Base-by-base conservation (phyloP, 1,284 basidiomycete genomes). In the Vanrija sp. region DNA sequence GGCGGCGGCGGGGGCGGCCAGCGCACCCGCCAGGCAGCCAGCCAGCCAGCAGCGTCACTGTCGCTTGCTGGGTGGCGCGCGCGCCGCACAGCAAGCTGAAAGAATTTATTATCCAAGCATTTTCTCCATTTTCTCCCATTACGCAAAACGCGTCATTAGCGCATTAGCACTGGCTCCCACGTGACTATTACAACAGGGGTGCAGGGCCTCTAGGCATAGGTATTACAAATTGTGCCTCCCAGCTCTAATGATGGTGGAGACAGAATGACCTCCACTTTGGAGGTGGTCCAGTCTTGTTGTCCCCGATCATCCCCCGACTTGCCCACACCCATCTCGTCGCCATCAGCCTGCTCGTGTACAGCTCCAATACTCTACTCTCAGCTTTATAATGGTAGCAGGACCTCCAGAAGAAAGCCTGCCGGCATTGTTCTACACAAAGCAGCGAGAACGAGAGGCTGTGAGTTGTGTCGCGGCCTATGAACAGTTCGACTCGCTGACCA, bases 361-460 rank as follows among this genome's bases (percentile, higher is more conserved):
- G 34, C 9, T 12, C 4, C 34, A 14, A 15, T 12, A 14, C 34
- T 12, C 5, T 7, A 12, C 34, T 23, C 5, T 14, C 14, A 15
- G 9, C 2, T 14, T 46, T 14, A 38, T 40, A 38, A 54, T 54
- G 52, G 40, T 42, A 38, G 58, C 60, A 44, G 60, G 57, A 25
- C 62, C 61, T 25, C 63, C 67, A 52, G 66, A 71, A 49, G 69
- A 66, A 50, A 47, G 55, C 14, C 50, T 43, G 9, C 49, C 54
- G 45, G 52, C 61, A 38, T 59, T 71, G 8, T 46, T 68, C 2
- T 60, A 65, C 16, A 54, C 58, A 12, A 66, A 66, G 55, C 66
- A 72, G 47, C 47, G 70, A 7, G 70, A 70, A 47, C 48, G 55
- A 34, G 70, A 72, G 49, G 70, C 70, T 38, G 68, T 72, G 45